Evolutionary conservation across 140 eudicot genomes (phyloP).

Genomic region (Erigeron philadelphicus): DNA sequence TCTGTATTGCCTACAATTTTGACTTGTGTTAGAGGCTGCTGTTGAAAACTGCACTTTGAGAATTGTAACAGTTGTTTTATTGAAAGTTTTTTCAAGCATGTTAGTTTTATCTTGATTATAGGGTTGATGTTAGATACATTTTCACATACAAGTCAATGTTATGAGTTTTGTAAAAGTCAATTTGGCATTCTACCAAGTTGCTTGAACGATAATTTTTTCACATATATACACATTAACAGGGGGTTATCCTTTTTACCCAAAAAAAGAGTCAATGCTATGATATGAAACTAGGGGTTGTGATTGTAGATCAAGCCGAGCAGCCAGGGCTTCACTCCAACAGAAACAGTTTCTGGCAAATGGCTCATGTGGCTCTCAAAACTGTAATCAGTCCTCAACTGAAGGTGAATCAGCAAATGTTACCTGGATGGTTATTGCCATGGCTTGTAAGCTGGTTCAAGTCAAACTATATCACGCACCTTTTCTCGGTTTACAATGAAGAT

Average conservation of each 20-base stretch:
- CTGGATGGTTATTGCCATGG: no score
- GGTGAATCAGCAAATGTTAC: not conserved
- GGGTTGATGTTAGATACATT: slow-evolving; percentile 7
- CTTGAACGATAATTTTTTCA: no score
- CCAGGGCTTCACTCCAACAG: not conserved
- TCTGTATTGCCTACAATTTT: slow-evolving; percentile 14
- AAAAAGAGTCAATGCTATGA: not conserved
- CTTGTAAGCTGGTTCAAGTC: no score
- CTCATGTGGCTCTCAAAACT: not conserved
- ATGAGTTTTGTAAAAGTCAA: no score
- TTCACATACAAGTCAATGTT: not conserved
- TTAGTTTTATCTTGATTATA: not conserved
- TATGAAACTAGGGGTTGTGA: not conserved
- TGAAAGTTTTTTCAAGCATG: slow-evolving; percentile 6
- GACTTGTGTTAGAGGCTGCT: slow-evolving; percentile 3
- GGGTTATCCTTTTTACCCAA: no score
- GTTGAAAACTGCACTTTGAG: slow-evolving; percentile 12
- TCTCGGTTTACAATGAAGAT: no score
- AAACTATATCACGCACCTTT: no score
- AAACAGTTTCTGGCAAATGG: not conserved
- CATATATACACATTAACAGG: no score
- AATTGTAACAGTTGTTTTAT: slow-evolving; percentile 24
- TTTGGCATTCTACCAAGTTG: no score
- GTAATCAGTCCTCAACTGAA: no score
- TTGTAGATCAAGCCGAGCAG: not conserved